Conservation (phyloP, 2,329 filamentous ascomycete species). For the Sarocladium strictum region DNA sequence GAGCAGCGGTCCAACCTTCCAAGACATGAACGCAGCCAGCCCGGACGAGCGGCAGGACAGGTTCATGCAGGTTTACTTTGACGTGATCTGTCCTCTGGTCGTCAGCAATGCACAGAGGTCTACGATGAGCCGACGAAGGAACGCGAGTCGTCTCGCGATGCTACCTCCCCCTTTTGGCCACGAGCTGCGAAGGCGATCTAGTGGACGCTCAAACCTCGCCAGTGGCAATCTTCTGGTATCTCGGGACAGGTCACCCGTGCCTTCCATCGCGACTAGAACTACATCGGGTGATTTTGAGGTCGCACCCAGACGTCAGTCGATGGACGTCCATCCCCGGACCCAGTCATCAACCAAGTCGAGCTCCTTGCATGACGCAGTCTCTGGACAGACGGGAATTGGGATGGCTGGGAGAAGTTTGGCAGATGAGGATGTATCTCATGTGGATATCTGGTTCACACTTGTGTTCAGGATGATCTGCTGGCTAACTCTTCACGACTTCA, state of each 20-base stretch:
- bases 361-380: neutral
- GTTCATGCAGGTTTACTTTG: constrained; percentile 49
- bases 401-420: constrained; percentile 15
- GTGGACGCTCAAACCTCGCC: constrained; percentile 15
- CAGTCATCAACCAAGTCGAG: neutral
- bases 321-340: neutral
- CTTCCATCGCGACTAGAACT: neutral
- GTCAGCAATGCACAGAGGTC: constrained; percentile 24
- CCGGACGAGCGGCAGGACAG: constrained; percentile 43
- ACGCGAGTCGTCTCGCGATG: constrained; percentile 19
- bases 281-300: constrained; percentile 1
- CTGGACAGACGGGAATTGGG: constrained; percentile 1
- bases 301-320: neutral
- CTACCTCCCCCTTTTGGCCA: constrained; percentile 18
- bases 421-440: constrained; percentile 22
- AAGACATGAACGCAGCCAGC: constrained; percentile 39
- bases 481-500: constrained; percentile 51
- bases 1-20: constrained; percentile 24
- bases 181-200: constrained; percentile 16
- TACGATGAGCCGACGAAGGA: constrained; percentile 11
- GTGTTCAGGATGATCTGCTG: constrained; percentile 54
- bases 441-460: constrained; percentile 48
- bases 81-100: constrained; percentile 34
- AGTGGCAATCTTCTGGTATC: neutral
- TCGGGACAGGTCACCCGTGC: constrained; percentile 5